phyloP scores from a whole-genome alignment of 2,329 filamentous ascomycete genomes.

The Didymella lethalis region DNA sequence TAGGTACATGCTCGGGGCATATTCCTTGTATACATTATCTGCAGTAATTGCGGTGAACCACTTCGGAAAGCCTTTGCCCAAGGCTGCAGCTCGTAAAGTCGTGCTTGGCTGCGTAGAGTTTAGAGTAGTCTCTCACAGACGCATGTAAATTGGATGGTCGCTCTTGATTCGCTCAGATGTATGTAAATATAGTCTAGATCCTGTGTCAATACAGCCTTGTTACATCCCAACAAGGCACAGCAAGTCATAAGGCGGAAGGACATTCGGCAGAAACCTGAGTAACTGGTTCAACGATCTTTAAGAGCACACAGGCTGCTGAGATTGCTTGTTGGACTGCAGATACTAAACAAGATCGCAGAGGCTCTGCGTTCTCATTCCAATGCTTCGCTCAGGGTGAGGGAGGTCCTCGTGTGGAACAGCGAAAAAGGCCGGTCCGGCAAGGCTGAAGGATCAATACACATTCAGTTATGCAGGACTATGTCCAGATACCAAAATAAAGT shows the following conservation, averaged over 20 bases:
- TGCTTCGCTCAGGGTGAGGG: background rate
- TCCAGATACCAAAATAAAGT: no score
- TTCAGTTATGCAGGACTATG: no score
- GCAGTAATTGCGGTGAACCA: background rate
- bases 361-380: background rate
- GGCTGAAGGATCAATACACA: background rate
- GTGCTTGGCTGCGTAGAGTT: background rate
- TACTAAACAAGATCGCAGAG: background rate
- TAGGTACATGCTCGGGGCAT: background rate
- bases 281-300: background rate
- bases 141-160: background rate
- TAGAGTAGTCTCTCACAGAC: background rate
- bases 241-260: background rate
- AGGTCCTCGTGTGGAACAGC: background rate
- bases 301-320: background rate
- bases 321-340: background rate
- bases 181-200: background rate
- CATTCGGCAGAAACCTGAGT: background rate
- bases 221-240: background rate
- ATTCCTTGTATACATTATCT: background rate
- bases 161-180: background rate
- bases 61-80: background rate
- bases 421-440: background rate
- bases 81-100: background rate
- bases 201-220: background rate